phyloP scores from a whole-genome alignment of 768 basidiomycete species.

The Kwoniella newhampshirensis region DNA sequence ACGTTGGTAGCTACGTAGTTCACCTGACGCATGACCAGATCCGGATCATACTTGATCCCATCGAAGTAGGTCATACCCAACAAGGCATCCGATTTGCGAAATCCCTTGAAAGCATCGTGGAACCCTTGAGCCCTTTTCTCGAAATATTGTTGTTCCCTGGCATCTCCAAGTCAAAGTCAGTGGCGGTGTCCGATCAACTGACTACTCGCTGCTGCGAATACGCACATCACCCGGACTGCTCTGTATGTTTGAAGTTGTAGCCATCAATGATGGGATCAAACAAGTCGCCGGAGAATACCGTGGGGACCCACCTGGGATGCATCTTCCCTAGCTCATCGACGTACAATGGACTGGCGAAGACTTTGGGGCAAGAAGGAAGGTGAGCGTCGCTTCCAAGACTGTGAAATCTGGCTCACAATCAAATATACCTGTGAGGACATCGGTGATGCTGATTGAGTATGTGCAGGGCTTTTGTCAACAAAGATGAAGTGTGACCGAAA shows the following conservation, averaged over 20 bases:
- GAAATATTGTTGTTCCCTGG: constrained; percentile 41
- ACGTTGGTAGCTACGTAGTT: constrained; percentile 33
- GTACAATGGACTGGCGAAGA: constrained; percentile 37
- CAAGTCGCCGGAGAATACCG: no score
- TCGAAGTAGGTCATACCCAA: constrained; percentile 20
- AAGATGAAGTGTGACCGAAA: no score
- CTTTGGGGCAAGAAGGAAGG: constrained; percentile 1
- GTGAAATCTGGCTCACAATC: constrained; percentile 38
- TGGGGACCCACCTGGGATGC: constrained; percentile 30
- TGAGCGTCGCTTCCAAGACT: no score
- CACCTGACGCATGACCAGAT: constrained; percentile 9
- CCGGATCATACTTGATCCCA: constrained; percentile 30
- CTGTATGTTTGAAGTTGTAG: constrained; percentile 6
- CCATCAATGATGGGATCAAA: neutral
- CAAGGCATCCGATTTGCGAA: constrained; percentile 37
- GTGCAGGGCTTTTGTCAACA: neutral
- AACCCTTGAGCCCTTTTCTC: constrained; percentile 34
- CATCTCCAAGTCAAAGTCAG: no score
- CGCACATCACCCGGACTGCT: constrained; percentile 35
- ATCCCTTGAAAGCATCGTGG: constrained; percentile 29
- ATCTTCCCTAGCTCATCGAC: constrained; percentile 41
- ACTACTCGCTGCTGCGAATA: no score
- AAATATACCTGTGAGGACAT: constrained; percentile 34
- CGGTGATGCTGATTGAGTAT: constrained; percentile 23
- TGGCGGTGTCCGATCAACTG: no score